Percentiles rank a stretch among this genome's conserved stretches.
These are phyloP conservation scores for Hysterium pulicare DNA, from an alignment of 2,329 filamentous ascomycete genomes.

Conservation along the genomic window DNA sequence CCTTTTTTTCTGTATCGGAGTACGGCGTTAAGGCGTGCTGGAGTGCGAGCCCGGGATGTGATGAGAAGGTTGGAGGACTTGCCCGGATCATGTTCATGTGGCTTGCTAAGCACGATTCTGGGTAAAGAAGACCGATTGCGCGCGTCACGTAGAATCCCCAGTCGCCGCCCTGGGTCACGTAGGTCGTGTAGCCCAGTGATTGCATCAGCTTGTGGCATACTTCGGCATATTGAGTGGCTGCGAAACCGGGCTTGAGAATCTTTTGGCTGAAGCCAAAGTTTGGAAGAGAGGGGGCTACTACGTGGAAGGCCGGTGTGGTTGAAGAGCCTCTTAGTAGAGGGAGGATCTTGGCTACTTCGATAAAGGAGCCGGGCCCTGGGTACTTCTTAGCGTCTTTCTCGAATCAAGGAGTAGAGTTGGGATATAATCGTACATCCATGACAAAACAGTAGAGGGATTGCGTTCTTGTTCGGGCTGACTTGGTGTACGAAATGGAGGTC, in stretches of 20 bases:
- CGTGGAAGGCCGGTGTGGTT: conserved; percentile 48
- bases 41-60: conserved; percentile 56
- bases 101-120: conserved; percentile 54
- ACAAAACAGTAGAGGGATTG: conserved; percentile 64
- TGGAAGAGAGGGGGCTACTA: conserved; percentile 54
- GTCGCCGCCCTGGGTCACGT: conserved; percentile 60
- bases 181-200: conserved; percentile 62
- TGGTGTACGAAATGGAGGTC: conserved; percentile 65
- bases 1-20: conserved; percentile 49
- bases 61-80: conserved; percentile 47
- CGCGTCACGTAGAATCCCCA: conserved; percentile 68
- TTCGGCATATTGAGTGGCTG: conserved; percentile 60
- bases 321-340: conserved; percentile 33
- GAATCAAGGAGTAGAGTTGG: conserved; percentile 6
- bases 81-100: conserved; percentile 62
- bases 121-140: conserved; percentile 58
- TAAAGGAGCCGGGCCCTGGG: conserved; percentile 62
- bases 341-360: conserved; percentile 64
- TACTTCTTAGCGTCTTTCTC: conserved; percentile 12
- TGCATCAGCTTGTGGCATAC: conserved; percentile 66
- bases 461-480: conserved; percentile 47
- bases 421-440: conserved; percentile 53
- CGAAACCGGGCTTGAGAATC: conserved; percentile 55
- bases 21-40: conserved; percentile 56
- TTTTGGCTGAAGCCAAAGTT: conserved; percentile 55